phyloP scores from a whole-genome alignment of 441 rosid species.

The Arabidopsis hybrid region DNA sequence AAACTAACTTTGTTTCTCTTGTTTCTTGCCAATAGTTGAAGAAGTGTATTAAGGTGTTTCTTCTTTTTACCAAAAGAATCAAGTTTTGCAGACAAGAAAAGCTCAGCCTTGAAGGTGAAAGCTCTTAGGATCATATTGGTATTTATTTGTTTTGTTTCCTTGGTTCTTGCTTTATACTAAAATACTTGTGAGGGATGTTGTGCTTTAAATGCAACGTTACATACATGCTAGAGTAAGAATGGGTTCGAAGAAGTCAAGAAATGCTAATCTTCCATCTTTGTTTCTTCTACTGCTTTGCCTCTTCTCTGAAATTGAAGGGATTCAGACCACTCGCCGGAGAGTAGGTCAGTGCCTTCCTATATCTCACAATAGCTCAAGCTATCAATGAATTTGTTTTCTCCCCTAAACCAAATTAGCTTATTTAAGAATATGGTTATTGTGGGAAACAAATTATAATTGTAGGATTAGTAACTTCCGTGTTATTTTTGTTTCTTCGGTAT shows the following conservation, averaged over 20 bases:
- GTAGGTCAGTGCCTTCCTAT: not conserved
- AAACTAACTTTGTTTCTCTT: constrained; percentile 7
- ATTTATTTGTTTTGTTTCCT: too few species aligned
- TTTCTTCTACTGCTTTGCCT: not conserved
- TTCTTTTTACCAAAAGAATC: not conserved
- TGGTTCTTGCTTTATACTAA: too few species aligned
- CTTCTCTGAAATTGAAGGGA: not conserved
- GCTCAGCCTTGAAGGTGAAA: too few species aligned
- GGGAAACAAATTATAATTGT: too few species aligned
- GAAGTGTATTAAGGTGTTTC: not conserved
- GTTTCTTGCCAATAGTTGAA: constrained; percentile 34
- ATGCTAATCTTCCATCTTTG: not conserved
- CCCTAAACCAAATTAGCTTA: not conserved
- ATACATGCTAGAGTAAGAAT: not conserved
- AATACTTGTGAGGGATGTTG: too few species aligned
- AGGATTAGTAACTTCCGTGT: too few species aligned
- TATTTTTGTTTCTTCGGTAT: not conserved
- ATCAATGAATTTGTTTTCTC: not conserved
- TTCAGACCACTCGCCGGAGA: not conserved
- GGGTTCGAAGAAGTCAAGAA: not conserved
- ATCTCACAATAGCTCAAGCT: not conserved
- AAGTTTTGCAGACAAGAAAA: constrained; percentile 21
- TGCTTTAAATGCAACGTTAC: not conserved
- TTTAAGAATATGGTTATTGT: too few species aligned
- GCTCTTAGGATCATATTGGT: too few species aligned